Conservation (phyloP, 2,329 filamentous ascomycete species). For the Arthrobotrys pseudoclavata region DNA sequence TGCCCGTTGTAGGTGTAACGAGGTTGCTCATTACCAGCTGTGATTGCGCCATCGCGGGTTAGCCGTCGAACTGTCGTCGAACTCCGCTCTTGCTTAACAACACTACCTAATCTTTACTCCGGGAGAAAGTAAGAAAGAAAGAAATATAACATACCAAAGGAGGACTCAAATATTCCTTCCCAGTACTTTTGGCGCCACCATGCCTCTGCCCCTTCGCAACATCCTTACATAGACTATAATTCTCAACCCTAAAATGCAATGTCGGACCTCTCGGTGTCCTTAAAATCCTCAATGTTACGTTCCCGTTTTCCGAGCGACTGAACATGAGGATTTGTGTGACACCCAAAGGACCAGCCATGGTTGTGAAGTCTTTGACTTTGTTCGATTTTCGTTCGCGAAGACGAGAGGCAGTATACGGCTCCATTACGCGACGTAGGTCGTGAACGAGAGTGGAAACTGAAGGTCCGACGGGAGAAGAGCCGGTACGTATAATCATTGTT, state of each 20-base stretch:
- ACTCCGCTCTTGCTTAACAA: slow-evolving; percentile 15
- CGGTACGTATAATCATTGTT: slow-evolving; percentile 98
- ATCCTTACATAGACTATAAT: slow-evolving; percentile 94
- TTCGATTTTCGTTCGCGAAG: slow-evolving; percentile 92
- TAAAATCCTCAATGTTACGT: slow-evolving; percentile 90
- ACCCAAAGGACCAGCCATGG: slow-evolving; percentile 94
- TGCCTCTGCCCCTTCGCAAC: slow-evolving; percentile 78
- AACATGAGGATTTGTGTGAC: slow-evolving; percentile 94
- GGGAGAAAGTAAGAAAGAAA: background rate
- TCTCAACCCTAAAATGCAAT: slow-evolving; percentile 92
- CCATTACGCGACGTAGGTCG: slow-evolving; percentile 94
- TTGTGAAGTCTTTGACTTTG: slow-evolving; percentile 88
- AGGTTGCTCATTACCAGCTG: slow-evolving; percentile 99
- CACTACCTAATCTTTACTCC: background rate
- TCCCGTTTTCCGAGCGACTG: slow-evolving; percentile 87
- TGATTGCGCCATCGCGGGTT: slow-evolving; percentile 24
- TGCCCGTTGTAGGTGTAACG: slow-evolving; percentile 75
- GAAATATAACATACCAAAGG: slow-evolving; percentile 74
- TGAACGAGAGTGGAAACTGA: slow-evolving; percentile 91
- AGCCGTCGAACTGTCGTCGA: slow-evolving; percentile 5
- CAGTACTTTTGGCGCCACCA: slow-evolving; percentile 73
- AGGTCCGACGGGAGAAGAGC: slow-evolving; percentile 90
- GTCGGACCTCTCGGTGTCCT: slow-evolving; percentile 92
- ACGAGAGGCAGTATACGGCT: slow-evolving; percentile 89
- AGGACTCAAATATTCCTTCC: slow-evolving; percentile 86